Evolutionary conservation across 306 rosid species (phyloP), one percentile per base, ranked within the genome.

Genomic region (Fragaria vesca): DNA sequence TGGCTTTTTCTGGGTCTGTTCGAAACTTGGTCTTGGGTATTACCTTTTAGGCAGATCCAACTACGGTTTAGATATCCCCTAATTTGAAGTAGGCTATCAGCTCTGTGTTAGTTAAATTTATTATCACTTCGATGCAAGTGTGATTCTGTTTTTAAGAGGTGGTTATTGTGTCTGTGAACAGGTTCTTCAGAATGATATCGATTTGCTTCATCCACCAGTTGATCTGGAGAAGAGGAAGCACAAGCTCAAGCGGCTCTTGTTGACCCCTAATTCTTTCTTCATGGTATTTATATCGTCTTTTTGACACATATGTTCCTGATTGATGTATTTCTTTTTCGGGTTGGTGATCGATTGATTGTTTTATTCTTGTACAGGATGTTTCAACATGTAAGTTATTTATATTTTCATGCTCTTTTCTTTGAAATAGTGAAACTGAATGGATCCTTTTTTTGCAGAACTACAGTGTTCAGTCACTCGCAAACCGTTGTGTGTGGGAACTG

Each of bases 211-310:
- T 52, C 91, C 89, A 18, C 88, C 89, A 12, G 87, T 84, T 32
- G 91, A 87, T 61, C 81, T 83, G 3, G 89, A 87, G 86, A 85
- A 87, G 85, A 83, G 54, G 80, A 87, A 87, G 84, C 91, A 87
- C 84, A 87, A 87, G 84, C 89, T 87, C 73, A 87, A 87, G 89
- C 83, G 89, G 55, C 91, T 87, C 7, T 85, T 85, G 70, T 86
- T 85, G 66, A 83, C 89, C 18, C 91, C 91, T 30, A 87, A 85
- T 32, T 32, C 34, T 32, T 32, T 30, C 3, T 32, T 32, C 34
- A 32, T 32, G 34, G 34, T 32, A 32, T 13, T 48, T 48, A 3
- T 15, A 15, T 48, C 1, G 0, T 0, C 6, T 20, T 0, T 54
- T 6, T 54, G 26, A 20, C 5, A 8, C 28, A 54, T 2, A 20